These are phyloP conservation scores for Prosopis cineraria DNA, from an alignment of 306 rosid genomes.

Conservation along the genomic window DNA sequence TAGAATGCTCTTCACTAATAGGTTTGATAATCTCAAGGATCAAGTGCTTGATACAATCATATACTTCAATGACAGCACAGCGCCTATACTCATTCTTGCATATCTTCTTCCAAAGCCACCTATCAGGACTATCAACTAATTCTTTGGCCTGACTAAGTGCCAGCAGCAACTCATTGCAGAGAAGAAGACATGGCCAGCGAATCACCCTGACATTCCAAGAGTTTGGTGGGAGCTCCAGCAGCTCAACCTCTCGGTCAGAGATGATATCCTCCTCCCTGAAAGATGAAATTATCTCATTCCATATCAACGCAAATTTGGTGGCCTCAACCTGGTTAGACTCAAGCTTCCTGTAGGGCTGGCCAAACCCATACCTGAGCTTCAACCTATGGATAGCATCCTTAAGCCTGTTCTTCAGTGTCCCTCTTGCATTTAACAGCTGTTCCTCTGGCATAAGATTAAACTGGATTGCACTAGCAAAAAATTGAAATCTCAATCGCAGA, in stretches of 20 bases:
- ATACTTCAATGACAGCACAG: background rate
- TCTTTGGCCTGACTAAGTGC: background rate
- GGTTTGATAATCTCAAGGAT: background rate
- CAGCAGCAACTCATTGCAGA: background rate
- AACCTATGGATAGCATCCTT: background rate
- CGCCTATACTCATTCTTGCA: slow-evolving; percentile 1
- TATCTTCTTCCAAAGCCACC: slow-evolving; percentile 6
- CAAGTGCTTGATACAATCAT: background rate
- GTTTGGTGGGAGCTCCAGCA: background rate
- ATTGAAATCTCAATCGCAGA: background rate
- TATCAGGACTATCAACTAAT: background rate
- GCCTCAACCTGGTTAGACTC: background rate
- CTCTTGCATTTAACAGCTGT: background rate
- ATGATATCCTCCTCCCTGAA: slow-evolving; percentile 2
- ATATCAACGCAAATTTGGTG: background rate
- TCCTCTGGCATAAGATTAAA: slow-evolving; percentile 8
- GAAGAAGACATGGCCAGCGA: background rate
- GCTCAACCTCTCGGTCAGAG: background rate
- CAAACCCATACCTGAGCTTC: slow-evolving; percentile 4
- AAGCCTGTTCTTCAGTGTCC: background rate
- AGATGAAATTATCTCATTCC: background rate
- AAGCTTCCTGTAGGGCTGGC: background rate
- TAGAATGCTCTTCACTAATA: background rate
- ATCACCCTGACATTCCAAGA: background rate
- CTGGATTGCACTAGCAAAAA: background rate